phyloP scores from a whole-genome alignment of 2,329 filamentous ascomycete genomes.

The Aspergillus fischeri region DNA sequence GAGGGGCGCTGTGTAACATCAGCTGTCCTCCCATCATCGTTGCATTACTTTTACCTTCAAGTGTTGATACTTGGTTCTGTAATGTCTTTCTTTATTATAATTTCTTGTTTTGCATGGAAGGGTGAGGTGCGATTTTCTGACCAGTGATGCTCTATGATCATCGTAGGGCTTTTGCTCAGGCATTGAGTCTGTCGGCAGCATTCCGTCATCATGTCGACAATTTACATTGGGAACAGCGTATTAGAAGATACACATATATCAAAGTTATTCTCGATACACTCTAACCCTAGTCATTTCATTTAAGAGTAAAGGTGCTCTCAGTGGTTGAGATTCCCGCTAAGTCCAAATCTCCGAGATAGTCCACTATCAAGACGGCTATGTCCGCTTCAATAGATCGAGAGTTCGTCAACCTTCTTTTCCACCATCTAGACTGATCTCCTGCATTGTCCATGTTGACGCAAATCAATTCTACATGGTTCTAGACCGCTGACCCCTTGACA shows the following conservation, averaged over 20 bases:
- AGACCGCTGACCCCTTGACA: constrained; percentile 21
- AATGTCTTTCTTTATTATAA: not conserved
- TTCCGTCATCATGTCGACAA: not conserved
- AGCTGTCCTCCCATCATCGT: not conserved
- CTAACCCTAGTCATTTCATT: not conserved
- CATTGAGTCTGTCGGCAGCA: not conserved
- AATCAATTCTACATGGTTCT: constrained; percentile 18
- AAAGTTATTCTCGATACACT: not conserved
- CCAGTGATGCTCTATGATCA: not conserved
- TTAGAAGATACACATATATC: not conserved
- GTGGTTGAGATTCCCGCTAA: not conserved
- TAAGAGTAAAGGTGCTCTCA: not conserved
- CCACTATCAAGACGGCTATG: not conserved
- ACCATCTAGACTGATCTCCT: not conserved
- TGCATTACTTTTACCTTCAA: not conserved
- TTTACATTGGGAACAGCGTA: not conserved
- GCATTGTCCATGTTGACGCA: not conserved
- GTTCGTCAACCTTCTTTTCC: not conserved
- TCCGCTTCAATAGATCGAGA: not conserved
- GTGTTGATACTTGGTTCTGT: not conserved
- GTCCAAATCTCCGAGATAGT: not conserved
- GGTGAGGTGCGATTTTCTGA: not conserved
- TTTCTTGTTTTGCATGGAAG: not conserved
- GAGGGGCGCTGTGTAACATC: not conserved
- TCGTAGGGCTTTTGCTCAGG: not conserved